Evolutionary conservation across 1,284 basidiomycete genomes (phyloP).

Genomic region (Cutaneotrichosporon dermatis): DNA sequence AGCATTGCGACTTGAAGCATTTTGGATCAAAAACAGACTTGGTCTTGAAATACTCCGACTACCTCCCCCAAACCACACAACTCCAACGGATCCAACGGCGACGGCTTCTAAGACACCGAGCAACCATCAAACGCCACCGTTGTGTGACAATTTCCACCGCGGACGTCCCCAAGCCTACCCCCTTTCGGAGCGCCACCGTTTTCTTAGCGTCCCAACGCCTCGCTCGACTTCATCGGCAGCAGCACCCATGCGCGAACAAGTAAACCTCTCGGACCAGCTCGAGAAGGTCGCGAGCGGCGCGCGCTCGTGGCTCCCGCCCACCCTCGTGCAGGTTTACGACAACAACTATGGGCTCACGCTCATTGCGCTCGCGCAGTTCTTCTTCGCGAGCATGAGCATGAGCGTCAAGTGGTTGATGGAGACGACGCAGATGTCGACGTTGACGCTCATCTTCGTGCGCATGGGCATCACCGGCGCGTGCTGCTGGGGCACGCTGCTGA

Average conservation of each 20-base stretch:
- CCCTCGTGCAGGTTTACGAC: conserved; percentile 22
- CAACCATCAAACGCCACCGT: too few relatives aligned
- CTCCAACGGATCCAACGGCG: too few relatives aligned
- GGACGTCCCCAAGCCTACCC: too few relatives aligned
- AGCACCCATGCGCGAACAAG: background rate
- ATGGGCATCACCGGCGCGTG: conserved; percentile 52
- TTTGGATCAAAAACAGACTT: too few relatives aligned
- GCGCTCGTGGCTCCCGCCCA: conserved; percentile 12
- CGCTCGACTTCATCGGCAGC: too few relatives aligned
- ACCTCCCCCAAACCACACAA: too few relatives aligned
- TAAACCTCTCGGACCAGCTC: background rate
- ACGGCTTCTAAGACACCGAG: too few relatives aligned
- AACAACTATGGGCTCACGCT: conserved; percentile 61
- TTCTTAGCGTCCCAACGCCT: too few relatives aligned
- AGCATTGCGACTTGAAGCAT: too few relatives aligned
- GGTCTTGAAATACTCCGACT: too few relatives aligned
- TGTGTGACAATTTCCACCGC: too few relatives aligned
- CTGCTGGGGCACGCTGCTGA: conserved; percentile 53
- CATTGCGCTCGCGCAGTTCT: conserved; percentile 58
- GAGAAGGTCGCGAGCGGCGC: conserved; percentile 1
- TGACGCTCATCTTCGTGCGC: conserved; percentile 39
- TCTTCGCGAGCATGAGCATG: conserved; percentile 60
- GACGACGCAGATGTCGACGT: conserved; percentile 32
- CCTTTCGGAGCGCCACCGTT: too few relatives aligned
- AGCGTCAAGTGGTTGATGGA: conserved; percentile 45